Conservation (phyloP, 78 protist genomes). For the Ministeria vibrans region DNA sequence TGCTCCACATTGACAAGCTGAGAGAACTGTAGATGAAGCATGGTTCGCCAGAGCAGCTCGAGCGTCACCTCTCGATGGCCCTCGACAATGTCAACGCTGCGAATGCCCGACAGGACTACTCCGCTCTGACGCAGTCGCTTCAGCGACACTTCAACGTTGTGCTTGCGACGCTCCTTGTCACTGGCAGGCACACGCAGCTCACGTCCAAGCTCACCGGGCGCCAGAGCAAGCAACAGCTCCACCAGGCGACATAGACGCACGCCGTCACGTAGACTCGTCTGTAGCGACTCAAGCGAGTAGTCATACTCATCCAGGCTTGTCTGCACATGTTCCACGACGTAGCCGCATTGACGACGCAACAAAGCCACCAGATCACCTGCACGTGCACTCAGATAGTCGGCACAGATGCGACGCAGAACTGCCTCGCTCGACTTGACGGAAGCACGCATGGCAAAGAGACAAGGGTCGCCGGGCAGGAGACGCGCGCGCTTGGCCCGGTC, state of each 20-base stretch:
- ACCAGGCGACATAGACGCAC: neutral
- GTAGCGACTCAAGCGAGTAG: neutral
- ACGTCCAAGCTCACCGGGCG: neutral
- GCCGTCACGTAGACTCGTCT: neutral
- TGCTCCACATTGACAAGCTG: neutral
- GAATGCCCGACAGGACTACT: neutral
- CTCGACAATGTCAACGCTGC: neutral
- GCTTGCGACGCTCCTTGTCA: neutral
- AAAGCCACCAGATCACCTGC: too few relatives aligned
- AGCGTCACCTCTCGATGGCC: constrained; percentile 17
- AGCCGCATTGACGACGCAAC: too few relatives aligned
- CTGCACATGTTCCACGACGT: neutral
- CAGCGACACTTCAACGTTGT: neutral
- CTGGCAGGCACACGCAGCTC: neutral
- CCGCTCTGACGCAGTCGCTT: neutral
- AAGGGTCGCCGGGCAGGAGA: neutral
- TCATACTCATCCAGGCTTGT: neutral
- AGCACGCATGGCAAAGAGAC: neutral
- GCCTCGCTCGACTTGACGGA: too few relatives aligned
- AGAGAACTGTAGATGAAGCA: neutral
- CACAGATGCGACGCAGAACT: neutral
- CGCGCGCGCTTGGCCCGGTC: neutral
- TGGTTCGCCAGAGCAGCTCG: neutral
- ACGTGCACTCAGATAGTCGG: neutral
- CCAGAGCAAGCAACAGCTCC: neutral